Percentiles rank a stretch among this genome's conserved stretches.
Conservation (phyloP, 2,329 filamentous ascomycete species). For the Fragosphaeria purpurea region DNA sequence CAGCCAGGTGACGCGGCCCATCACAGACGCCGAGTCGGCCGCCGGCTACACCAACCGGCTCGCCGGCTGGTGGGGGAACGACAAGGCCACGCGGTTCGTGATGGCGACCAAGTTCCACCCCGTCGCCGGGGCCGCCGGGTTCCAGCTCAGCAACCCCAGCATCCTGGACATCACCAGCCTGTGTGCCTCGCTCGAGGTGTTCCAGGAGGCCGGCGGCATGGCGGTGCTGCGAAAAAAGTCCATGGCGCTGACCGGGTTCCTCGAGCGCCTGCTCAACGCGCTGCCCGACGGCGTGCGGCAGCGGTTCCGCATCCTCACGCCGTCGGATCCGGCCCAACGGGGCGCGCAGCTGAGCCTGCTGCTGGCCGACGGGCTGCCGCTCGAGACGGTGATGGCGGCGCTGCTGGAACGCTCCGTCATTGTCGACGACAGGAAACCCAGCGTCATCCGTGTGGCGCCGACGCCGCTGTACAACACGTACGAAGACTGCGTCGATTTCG, state of each 20-base stretch:
- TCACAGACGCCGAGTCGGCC: slow-evolving; percentile 19
- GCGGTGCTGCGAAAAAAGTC: slow-evolving; percentile 59
- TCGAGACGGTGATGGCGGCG: slow-evolving; percentile 57
- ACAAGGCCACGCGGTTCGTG: slow-evolving; percentile 65
- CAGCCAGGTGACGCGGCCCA: slow-evolving; percentile 39
- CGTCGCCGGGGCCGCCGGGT: slow-evolving; percentile 68
- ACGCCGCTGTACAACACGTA: slow-evolving; percentile 78
- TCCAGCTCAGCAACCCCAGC: slow-evolving; percentile 74
- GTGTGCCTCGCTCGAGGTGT: slow-evolving; percentile 63
- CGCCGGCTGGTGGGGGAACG: slow-evolving; percentile 79
- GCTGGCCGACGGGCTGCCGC: slow-evolving; percentile 49
- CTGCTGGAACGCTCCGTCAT: slow-evolving; percentile 62
- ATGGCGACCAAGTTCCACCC: slow-evolving; percentile 78
- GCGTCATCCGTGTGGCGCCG: slow-evolving; percentile 76
- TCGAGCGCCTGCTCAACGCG: slow-evolving; percentile 54
- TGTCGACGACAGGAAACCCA: slow-evolving; percentile 73
- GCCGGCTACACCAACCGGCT: slow-evolving; percentile 52
- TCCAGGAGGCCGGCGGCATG: slow-evolving; percentile 58
- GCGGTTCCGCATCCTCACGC: slow-evolving; percentile 58
- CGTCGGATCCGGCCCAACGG: slow-evolving; percentile 53
- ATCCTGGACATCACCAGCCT: slow-evolving; percentile 71
- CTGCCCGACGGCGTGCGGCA: slow-evolving; percentile 24
- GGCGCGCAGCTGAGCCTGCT: slow-evolving; percentile 73
- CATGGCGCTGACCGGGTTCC: slow-evolving; percentile 62
- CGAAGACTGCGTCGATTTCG: slow-evolving; percentile 37